phyloP scores from a whole-genome alignment of 345 rosid species.

The Lumnitzera racemosa region DNA sequence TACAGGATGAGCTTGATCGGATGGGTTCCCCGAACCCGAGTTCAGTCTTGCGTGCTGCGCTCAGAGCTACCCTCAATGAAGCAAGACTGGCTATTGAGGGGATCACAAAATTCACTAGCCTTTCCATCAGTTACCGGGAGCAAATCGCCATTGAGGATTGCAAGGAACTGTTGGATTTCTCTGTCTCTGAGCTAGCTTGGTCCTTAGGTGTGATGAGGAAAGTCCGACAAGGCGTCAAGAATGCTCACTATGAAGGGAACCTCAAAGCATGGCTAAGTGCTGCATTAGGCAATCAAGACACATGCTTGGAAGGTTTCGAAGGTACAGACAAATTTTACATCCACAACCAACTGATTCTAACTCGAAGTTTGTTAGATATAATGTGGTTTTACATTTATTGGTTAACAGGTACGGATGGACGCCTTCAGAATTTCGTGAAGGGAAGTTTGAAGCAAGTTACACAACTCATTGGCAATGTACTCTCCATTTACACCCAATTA shows the following conservation, averaged over 20 bases:
- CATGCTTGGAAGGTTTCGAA: constrained; percentile 88
- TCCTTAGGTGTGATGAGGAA: constrained; percentile 66
- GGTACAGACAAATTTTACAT: constrained; percentile 23
- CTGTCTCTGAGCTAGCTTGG: constrained; percentile 92
- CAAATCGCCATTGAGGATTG: constrained; percentile 83
- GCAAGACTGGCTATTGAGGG: constrained; percentile 49
- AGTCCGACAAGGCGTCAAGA: constrained; percentile 42
- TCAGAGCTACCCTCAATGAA: constrained; percentile 51
- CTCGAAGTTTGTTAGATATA: no score
- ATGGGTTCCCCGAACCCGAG: constrained; percentile 21
- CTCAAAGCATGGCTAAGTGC: constrained; percentile 85
- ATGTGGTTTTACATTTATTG: no score
- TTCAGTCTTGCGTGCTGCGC: constrained; percentile 57
- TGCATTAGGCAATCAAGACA: constrained; percentile 83
- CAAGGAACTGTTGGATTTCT: constrained; percentile 84
- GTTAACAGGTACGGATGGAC: constrained; percentile 31
- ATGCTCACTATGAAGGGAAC: constrained; percentile 43
- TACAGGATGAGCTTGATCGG: constrained; percentile 29
- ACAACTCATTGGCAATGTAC: constrained; percentile 56
- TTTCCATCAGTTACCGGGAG: constrained; percentile 66
- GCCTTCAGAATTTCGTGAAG: constrained; percentile 41
- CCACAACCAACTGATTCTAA: no score
- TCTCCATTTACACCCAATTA: constrained; percentile 43
- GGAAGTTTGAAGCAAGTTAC: constrained; percentile 78
- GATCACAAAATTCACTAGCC: constrained; percentile 44